These are phyloP conservation scores for Santalum album DNA, from an alignment of 164 flowering plant species.

Conservation along the genomic window DNA sequence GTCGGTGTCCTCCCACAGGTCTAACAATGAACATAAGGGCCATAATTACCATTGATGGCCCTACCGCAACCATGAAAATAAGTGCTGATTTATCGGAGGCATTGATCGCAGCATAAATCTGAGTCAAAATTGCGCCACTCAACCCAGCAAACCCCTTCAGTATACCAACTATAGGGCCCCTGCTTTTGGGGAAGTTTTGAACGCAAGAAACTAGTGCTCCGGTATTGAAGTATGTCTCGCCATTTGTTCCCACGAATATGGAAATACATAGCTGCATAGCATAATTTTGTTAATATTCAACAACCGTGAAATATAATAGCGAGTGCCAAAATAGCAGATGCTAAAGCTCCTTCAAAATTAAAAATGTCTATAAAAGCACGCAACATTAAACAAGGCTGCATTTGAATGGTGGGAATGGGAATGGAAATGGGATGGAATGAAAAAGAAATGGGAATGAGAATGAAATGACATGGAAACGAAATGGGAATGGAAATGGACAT, in stretches of 20 bases:
- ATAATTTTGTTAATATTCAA: neutral
- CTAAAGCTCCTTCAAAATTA: too few relatives aligned
- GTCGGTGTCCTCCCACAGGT: conserved; percentile 41
- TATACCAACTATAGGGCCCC: conserved; percentile 58
- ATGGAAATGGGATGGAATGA: too few relatives aligned
- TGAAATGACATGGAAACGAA: too few relatives aligned
- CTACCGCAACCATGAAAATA: conserved; percentile 42
- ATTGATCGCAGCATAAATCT: conserved; percentile 28
- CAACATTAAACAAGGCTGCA: too few relatives aligned
- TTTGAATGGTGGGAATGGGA: too few relatives aligned
- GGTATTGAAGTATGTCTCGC: conserved; percentile 57
- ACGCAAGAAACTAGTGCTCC: conserved; percentile 52
- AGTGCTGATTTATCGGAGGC: conserved; percentile 23
- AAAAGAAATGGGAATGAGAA: too few relatives aligned
- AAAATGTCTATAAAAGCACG: too few relatives aligned
- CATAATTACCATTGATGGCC: conserved; percentile 28
- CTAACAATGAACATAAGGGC: conserved; percentile 41
- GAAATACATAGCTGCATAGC: conserved; percentile 33
- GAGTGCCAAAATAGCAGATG: too few relatives aligned
- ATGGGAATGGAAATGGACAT: too few relatives aligned
- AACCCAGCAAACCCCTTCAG: conserved; percentile 61
- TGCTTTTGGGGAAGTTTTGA: conserved; percentile 53
- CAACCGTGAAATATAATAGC: neutral
- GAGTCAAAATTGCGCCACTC: conserved; percentile 51
- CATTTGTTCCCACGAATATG: conserved; percentile 51